Evolutionary conservation across 2,329 filamentous ascomycete species (phyloP), one percentile per base, ranked within the genome.

Genomic region (Cladosporium velox): DNA sequence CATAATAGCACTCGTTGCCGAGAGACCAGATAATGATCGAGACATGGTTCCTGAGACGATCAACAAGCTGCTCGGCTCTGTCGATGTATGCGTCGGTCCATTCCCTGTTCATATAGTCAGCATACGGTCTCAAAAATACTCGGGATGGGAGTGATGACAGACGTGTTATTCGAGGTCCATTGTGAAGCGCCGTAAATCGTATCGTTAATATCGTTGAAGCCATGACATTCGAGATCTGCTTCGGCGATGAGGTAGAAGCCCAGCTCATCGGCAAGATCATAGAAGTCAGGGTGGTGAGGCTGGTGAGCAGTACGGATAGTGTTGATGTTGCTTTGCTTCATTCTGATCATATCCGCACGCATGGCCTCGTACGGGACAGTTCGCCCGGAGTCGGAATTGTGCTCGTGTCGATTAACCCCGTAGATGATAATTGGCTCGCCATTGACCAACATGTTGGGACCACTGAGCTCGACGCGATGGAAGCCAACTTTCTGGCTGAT

Each of bases 1-100:
- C 89, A 70, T 89, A 90, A 72, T 90, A 91, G 0, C 88, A 85
- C 72, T 91, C 89, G 71, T 91, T 91, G 0, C 89, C 90, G 0
- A 91, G 80, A 34, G 87, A 89, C 90, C 90, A 91, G 47, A 90
- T 85, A 59, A 91, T 87, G 64, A 91, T 81, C 14, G 84, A 88
- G 0, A 89, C 75, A 70, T 90, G 87, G 68, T 91, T 90, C 77
- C 90, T 90, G 75, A 91, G 88, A n/a, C 90, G 82, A 70, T 87
- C 83, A 0, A 91, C 81, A 66, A 91, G 77, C 59, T 89, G 86
- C 26, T 80, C 77, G 67, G 87, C 86, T 3, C 89, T 85, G 73
- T 91, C 89, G 1, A 91, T 73, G 67, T 91, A 91, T 0, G 88
- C 87, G 1, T 80, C 81, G 61, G 79, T 81, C 88, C 87, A 90